Base-by-base conservation (phyloP, 192 early-diverging fungal genomes). In the Martensiomyces pterosporus region DNA sequence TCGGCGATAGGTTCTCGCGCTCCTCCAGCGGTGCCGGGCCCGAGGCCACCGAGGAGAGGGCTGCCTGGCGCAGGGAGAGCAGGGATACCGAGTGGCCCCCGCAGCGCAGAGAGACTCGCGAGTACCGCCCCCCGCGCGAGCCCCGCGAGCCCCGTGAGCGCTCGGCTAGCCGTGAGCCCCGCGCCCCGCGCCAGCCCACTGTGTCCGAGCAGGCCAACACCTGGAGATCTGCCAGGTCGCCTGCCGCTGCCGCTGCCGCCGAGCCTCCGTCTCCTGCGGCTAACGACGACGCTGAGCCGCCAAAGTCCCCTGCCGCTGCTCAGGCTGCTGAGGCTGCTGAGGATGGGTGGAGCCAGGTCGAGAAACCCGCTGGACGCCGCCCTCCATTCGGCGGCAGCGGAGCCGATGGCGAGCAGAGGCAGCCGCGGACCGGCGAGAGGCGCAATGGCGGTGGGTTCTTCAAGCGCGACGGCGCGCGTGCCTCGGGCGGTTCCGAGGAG, bases 341-440 rank as follows among this genome's bases (percentile, higher is more conserved):
- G 8, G 55, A 64, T 1, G 68, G 56, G 15, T 67, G 64, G 64
- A 67, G 57, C 64, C 64, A 50, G 27, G 57, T 67, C n/a, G 56
- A 50, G 10, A 52, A 49, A 27, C 50, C 55, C 14, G 14, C 40
- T 10, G 39, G n/a, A n/a, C n/a, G n/a, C n/a, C n/a, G n/a, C n/a
- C 24, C 50, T 23, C 15, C 17, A 4, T 3, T 7, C 48, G 10
- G 15, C 34, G 37, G 24, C 6, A 18, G 43, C 43, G 26, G 32
- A 10, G 43, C 19, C 18, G 23, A 43, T 4, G 43, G 24, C 29
- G 46, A 49, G 14, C 24, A 34, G 17, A 37, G 33, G 42, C 43
- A 45, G 23, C 50, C 63, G 17, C 45, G 56, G 9, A 10, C 44
- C 1, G 26, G 22, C 17, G 63, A 57, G 32, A 46, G 51, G 16